phyloP scores from a whole-genome alignment of 495 filamentous ascomycete species.

The Aspergillus affinis region DNA sequence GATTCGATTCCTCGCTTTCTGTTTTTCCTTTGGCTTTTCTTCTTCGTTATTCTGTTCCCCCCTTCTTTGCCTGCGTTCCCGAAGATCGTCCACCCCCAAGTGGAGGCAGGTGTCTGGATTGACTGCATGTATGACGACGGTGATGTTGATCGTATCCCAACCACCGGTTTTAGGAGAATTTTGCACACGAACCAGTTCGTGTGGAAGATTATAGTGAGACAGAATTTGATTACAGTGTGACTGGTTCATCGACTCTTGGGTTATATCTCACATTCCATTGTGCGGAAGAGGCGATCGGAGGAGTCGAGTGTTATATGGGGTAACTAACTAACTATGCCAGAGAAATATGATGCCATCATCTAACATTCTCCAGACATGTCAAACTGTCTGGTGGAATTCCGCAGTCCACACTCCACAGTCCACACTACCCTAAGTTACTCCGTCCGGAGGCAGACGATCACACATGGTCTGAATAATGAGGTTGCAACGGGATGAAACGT shows the following conservation, averaged over 20 bases:
- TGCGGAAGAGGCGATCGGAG: neutral
- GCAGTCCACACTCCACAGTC: no score
- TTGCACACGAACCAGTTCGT: neutral
- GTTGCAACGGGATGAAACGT: neutral
- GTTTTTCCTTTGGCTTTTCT: neutral
- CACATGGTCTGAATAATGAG: neutral
- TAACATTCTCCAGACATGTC: neutral
- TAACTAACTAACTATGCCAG: no score
- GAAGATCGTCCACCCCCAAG: neutral
- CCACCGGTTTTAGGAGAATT: neutral
- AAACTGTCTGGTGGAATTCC: no score
- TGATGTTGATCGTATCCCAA: constrained; percentile 4
- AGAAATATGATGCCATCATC: no score
- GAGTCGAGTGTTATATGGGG: no score
- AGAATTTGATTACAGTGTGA: neutral
- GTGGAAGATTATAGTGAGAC: neutral
- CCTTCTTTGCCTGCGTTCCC: neutral
- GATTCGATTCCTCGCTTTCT: neutral
- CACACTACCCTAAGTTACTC: no score
- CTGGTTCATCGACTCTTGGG: no score
- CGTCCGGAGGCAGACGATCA: no score
- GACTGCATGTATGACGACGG: neutral
- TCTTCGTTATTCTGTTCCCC: neutral
- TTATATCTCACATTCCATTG: neutral
- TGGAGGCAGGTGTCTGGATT: neutral